Percentiles rank a stretch among this genome's conserved stretches.
Conservation (phyloP, 306 rosid species). For the Dalbergia cochinchinensis region DNA sequence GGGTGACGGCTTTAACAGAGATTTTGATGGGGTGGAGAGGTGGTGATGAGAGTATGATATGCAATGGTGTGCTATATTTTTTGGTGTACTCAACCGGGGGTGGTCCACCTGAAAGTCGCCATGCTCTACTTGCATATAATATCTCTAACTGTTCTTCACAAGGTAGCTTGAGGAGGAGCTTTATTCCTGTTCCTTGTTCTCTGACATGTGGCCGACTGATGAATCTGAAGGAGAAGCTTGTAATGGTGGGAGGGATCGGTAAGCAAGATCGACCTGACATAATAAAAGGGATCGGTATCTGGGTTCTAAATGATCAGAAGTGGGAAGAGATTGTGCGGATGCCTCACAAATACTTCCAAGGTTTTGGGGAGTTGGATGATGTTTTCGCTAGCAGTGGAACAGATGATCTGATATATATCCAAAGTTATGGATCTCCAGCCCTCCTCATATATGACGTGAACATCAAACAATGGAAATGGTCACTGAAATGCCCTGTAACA, state of each 20-base stretch:
- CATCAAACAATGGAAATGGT: slow-evolving; percentile 88
- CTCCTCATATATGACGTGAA: slow-evolving; percentile 81
- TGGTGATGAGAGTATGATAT: slow-evolving; percentile 91
- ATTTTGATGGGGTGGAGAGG: slow-evolving; percentile 94
- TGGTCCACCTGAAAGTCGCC: slow-evolving; percentile 66
- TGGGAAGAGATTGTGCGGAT: slow-evolving; percentile 87
- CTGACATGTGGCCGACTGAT: slow-evolving; percentile 94
- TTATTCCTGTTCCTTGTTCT: slow-evolving; percentile 82
- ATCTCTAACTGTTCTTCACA: slow-evolving; percentile 58
- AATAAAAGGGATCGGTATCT: slow-evolving; percentile 94
- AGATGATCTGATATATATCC: slow-evolving; percentile 82
- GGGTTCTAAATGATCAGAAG: slow-evolving; percentile 77
- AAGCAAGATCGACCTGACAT: slow-evolving; percentile 82
- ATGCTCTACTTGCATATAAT: slow-evolving; percentile 72
- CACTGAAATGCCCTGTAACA: slow-evolving; percentile 87
- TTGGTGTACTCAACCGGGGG: slow-evolving; percentile 82
- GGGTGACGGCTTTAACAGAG: slow-evolving; percentile 76
- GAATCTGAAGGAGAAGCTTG: slow-evolving; percentile 90
- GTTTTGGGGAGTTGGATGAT: slow-evolving; percentile 96
- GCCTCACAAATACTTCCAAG: slow-evolving; percentile 96
- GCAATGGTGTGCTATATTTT: slow-evolving; percentile 82
- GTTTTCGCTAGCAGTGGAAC: slow-evolving; percentile 92
- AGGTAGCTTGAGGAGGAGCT: slow-evolving; percentile 64
- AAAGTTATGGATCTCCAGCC: slow-evolving; percentile 94
- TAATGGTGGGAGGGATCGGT: slow-evolving; percentile 98